phyloP scores from a whole-genome alignment of 2,329 filamentous ascomycete species.

The Aschersonia sp. region DNA sequence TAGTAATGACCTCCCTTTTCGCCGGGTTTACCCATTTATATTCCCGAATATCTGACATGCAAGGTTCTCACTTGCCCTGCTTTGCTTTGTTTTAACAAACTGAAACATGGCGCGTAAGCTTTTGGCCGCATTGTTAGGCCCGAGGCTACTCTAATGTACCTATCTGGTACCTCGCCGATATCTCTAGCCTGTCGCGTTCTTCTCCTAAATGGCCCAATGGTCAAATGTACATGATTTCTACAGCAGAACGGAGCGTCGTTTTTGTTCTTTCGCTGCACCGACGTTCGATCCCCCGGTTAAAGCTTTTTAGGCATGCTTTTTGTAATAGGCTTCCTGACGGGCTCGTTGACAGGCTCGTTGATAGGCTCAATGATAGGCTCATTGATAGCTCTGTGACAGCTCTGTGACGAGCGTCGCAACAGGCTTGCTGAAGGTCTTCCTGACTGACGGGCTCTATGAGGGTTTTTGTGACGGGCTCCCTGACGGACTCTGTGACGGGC shows the following conservation, averaged over 20 bases:
- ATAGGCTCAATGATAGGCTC: too few relatives aligned
- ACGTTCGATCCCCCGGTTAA: not conserved
- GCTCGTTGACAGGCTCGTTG: too few relatives aligned
- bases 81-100: not conserved
- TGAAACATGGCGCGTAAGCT: not conserved
- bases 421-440: too few relatives aligned
- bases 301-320: not conserved
- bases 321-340: too few relatives aligned
- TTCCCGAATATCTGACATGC: not conserved
- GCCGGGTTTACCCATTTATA: not conserved
- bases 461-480: too few relatives aligned
- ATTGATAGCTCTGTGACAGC: too few relatives aligned
- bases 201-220: not conserved
- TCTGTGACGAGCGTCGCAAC: too few relatives aligned
- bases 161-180: not conserved
- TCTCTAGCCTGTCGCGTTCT: not conserved
- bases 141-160: not conserved
- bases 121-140: not conserved
- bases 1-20: not conserved
- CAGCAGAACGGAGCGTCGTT: not conserved
- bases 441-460: too few relatives aligned
- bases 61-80: not conserved
- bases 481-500: too few relatives aligned
- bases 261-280: not conserved
- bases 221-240: not conserved